Conservation (phyloP, 345 rosid species). For the Bretschneidera sinensis region DNA sequence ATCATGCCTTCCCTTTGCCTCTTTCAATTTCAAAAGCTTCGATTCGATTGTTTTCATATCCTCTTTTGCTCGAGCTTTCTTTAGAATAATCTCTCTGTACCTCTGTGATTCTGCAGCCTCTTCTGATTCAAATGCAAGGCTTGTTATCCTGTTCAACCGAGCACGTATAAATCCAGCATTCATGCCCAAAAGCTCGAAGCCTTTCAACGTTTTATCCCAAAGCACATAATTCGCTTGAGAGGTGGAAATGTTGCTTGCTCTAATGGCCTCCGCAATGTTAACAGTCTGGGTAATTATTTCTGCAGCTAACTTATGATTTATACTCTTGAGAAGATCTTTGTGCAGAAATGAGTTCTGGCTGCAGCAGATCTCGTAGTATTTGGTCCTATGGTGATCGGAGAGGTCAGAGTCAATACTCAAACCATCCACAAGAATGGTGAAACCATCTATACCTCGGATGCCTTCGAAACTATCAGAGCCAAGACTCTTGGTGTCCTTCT, state of each 20-base stretch:
- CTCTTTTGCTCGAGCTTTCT: constrained; percentile 16
- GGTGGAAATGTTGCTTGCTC: constrained; percentile 29
- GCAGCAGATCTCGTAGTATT: constrained; percentile 40
- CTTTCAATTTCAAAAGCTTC: constrained; percentile 19
- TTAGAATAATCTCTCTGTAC: constrained; percentile 9
- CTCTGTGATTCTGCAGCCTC: background rate
- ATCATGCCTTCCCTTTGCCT: constrained; percentile 13
- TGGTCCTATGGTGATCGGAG: constrained; percentile 22
- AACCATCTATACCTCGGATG: constrained; percentile 32
- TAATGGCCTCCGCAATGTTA: constrained; percentile 37
- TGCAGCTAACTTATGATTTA: constrained; percentile 23
- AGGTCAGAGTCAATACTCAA: constrained; percentile 30
- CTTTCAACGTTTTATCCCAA: constrained; percentile 34
- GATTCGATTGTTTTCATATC: constrained; percentile 19
- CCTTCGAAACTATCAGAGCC: constrained; percentile 21
- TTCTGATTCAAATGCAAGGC: background rate
- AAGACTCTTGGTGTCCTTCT: constrained; percentile 16
- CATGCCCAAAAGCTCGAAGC: constrained; percentile 35
- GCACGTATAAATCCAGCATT: constrained; percentile 26
- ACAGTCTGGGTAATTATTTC: constrained; percentile 28
- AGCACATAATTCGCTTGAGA: constrained; percentile 10
- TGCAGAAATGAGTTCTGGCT: constrained; percentile 35
- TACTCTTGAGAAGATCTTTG: constrained; percentile 24
- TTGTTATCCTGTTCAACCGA: constrained; percentile 2
- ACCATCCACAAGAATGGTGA: constrained; percentile 28